phyloP scores from a whole-genome alignment of 805 yeast species.

The Spathaspora girioi region DNA sequence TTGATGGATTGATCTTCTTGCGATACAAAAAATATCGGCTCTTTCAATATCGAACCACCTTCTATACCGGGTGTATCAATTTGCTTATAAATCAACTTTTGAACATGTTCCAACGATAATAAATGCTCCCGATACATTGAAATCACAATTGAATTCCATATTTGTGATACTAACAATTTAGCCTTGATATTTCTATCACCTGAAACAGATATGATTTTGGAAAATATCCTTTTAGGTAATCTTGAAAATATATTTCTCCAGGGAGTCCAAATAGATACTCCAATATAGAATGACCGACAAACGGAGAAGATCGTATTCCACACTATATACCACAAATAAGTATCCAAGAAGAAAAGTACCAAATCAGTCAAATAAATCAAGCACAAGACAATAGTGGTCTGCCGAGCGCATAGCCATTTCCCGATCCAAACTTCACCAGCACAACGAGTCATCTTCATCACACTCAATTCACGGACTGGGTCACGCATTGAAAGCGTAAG shows the following conservation, averaged over 20 bases:
- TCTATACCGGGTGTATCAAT: conserved; percentile 16
- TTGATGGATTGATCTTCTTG: conserved; percentile 74
- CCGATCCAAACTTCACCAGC: conserved; percentile 60
- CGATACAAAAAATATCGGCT: conserved; percentile 75
- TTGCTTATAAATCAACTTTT: conserved; percentile 59
- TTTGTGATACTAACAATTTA: conserved; percentile 57
- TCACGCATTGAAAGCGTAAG: conserved; percentile 69
- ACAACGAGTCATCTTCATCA: conserved; percentile 54
- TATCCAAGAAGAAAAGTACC: conserved; percentile 71
- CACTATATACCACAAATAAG: conserved; percentile 81
- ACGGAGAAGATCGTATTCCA: conserved; percentile 77
- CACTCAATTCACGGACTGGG: conserved; percentile 65
- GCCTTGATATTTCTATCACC: conserved; percentile 36
- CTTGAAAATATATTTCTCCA: conserved; percentile 80
- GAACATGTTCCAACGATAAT: conserved; percentile 68
- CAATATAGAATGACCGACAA: conserved; percentile 64
- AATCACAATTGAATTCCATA: conserved; percentile 83
- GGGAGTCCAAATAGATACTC: conserved; percentile 84
- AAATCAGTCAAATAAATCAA: conserved; percentile 60
- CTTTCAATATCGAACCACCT: conserved; percentile 40
- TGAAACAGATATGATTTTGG: conserved; percentile 58
- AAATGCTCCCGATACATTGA: conserved; percentile 82
- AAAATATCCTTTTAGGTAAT: conserved; percentile 69
- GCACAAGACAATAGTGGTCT: conserved; percentile 52
- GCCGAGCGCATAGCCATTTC: conserved; percentile 47